phyloP scores from a whole-genome alignment of 805 yeast species.

The Lachancea kluyveri region DNA sequence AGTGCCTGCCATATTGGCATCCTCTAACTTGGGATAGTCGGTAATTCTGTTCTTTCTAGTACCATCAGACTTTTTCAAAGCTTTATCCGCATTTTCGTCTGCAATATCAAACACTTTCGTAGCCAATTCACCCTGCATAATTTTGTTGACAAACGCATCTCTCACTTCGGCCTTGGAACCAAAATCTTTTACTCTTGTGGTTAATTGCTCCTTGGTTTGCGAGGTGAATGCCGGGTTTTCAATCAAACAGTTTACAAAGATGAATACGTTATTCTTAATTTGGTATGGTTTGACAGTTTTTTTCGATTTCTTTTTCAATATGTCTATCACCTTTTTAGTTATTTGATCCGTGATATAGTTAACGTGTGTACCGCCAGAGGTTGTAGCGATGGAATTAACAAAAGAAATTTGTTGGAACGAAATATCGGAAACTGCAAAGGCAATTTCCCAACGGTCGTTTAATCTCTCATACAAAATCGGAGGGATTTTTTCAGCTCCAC shows the following conservation, averaged over 20 bases:
- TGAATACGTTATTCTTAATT: constrained; percentile 81
- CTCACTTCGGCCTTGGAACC: constrained; percentile 79
- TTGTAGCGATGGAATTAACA: constrained; percentile 96
- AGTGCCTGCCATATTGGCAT: constrained; percentile 96
- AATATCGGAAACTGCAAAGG: constrained; percentile 89
- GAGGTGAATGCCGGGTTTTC: constrained; percentile 97
- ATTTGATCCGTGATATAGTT: constrained; percentile 81
- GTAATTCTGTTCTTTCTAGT: constrained; percentile 77
- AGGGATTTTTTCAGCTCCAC: constrained; percentile 33
- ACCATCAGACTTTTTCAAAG: constrained; percentile 85
- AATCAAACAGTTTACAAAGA: constrained; percentile 85
- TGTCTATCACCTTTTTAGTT: constrained; percentile 66
- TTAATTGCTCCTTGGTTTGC: constrained; percentile 93
- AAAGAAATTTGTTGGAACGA: constrained; percentile 90
- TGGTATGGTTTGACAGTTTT: constrained; percentile 82
- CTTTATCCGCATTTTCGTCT: constrained; percentile 82
- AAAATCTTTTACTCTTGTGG: constrained; percentile 82
- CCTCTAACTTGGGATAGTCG: constrained; percentile 83
- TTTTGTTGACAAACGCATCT: constrained; percentile 67
- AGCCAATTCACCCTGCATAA: constrained; percentile 55
- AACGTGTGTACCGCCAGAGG: constrained; percentile 95
- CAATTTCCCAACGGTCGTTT: constrained; percentile 92
- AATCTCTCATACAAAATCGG: constrained; percentile 73
- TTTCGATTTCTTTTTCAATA: constrained; percentile 54
- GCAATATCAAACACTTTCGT: constrained; percentile 74